A percentile compares a stretch with the other conserved stretches of the same genome.
Conservation (phyloP, 106 monocot genomes). For the Dendrobium officinale region DNA sequence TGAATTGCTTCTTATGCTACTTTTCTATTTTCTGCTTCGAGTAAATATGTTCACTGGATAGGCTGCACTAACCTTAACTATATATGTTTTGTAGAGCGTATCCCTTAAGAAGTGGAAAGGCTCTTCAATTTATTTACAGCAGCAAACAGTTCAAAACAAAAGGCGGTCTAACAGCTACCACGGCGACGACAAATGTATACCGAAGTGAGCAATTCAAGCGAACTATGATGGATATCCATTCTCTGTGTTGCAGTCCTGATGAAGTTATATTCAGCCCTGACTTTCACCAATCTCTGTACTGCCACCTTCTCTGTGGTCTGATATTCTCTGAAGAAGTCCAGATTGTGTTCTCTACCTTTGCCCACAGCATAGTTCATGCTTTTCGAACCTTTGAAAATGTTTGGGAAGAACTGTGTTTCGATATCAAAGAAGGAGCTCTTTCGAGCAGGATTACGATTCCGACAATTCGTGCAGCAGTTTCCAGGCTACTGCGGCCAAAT, state of each 20-base stretch:
- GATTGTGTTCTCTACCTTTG: conserved; percentile 75
- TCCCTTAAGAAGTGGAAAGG: conserved; percentile 66
- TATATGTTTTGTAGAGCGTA: conserved; percentile 39
- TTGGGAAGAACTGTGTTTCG: conserved; percentile 72
- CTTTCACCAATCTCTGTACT: conserved; percentile 81
- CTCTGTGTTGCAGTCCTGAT: conserved; percentile 57
- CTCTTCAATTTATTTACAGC: conserved; percentile 77
- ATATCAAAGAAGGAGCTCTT: conserved; percentile 73
- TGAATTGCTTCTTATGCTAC: no score
- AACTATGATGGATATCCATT: conserved; percentile 62
- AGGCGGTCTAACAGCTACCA: conserved; percentile 63
- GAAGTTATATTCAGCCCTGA: conserved; percentile 80
- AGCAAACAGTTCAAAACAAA: conserved; percentile 70
- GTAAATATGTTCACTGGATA: no score
- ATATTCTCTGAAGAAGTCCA: conserved; percentile 63
- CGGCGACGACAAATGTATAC: conserved; percentile 80
- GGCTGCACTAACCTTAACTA: background rate
- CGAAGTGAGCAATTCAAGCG: conserved; percentile 48
- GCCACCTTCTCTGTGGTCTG: conserved; percentile 88
- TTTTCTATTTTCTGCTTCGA: no score
- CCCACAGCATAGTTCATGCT: conserved; percentile 81
- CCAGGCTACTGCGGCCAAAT: conserved; percentile 51
- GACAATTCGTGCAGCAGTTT: conserved; percentile 59
- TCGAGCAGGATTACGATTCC: conserved; percentile 60
- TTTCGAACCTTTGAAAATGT: conserved; percentile 81